Base-by-base conservation (phyloP, 495 filamentous ascomycete genomes). In the Penicillium subrubescens region DNA sequence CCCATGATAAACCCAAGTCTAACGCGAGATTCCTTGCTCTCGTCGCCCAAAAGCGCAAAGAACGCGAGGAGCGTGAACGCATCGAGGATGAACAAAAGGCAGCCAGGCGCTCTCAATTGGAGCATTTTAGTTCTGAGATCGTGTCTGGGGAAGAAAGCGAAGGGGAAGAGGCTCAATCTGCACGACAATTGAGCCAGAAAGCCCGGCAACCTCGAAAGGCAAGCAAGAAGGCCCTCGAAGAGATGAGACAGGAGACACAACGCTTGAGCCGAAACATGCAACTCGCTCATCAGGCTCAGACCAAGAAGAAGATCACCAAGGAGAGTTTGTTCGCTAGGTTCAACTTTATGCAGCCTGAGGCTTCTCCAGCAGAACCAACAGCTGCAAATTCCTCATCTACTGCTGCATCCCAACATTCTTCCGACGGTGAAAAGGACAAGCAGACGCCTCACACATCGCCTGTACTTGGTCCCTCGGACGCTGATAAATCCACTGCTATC, bases 181-280 rank as follows among this genome's bases (percentile, higher is more conserved):
- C 78, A 7, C 77, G 81, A 37, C 87, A 83, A 62, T 73, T 92
- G 34, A 86, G 86, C 1, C 88, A 92, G 62, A 80, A 88, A 37
- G 75, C 86, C 15, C 86, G 88, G 8, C 90, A 92, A 6, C 80
- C 90, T 5, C 87, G 95, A 1, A 97, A 93, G 69, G 95, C 95
- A 5, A 92, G 94, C 78, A 98, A 96, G 80, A 97, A 94, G 79
- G 95, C 96, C 0, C 61, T 97, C n/a, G 91, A 97, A 75, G 94
- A 98, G 71, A 97, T 98, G 89, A 87, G 87, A 60, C 83, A 91
- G 48, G 95, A 98, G 76, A 97, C 94, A 1, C 94, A 97, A 75
- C 89, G 96, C 25, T 84, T 99, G 82, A 88, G 84, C 65, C 86
- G 95, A 62, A 95, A 90, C 66, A 88, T 95, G 84, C 95, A 97